phyloP scores from a whole-genome alignment of 306 rosid genomes.

The Lathyrus sativus region DNA sequence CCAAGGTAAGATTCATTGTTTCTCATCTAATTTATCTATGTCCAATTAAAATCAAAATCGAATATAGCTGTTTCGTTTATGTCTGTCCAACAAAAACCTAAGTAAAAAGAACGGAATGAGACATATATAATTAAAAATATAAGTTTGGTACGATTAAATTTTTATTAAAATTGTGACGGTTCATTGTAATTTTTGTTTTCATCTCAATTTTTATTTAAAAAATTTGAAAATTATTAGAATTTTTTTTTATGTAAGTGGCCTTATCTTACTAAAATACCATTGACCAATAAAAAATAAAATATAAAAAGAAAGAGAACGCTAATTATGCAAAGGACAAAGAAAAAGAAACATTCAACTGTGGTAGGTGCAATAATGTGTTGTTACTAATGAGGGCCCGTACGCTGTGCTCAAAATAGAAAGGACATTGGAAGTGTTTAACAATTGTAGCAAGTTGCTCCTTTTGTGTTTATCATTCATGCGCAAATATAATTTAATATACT shows the following conservation, averaged over 20 bases:
- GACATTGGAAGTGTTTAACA: conserved; percentile 19
- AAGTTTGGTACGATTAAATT: no score
- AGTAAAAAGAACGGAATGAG: no score
- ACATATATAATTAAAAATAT: no score
- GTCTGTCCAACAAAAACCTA: no score
- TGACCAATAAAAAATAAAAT: not conserved
- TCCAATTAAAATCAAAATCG: no score
- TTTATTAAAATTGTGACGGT: no score
- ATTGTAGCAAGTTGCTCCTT: conserved; percentile 4
- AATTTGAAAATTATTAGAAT: no score
- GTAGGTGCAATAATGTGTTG: conserved; percentile 16
- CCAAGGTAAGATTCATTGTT: conserved; percentile 59
- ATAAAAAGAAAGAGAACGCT: not conserved
- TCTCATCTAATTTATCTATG: no score
- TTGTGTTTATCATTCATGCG: not conserved
- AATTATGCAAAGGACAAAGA: conserved; percentile 33
- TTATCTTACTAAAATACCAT: not conserved
- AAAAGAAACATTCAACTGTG: conserved; percentile 6
- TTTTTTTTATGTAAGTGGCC: conserved; percentile 6
- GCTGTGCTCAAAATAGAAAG: conserved; percentile 5
- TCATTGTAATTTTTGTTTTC: no score
- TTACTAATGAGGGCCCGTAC: not conserved
- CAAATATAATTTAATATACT: conserved; percentile 6
- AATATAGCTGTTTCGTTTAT: no score
- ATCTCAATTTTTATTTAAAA: no score